Base-by-base conservation (phyloP, 164 flowering plant genomes). In the Annona squamosa region DNA sequence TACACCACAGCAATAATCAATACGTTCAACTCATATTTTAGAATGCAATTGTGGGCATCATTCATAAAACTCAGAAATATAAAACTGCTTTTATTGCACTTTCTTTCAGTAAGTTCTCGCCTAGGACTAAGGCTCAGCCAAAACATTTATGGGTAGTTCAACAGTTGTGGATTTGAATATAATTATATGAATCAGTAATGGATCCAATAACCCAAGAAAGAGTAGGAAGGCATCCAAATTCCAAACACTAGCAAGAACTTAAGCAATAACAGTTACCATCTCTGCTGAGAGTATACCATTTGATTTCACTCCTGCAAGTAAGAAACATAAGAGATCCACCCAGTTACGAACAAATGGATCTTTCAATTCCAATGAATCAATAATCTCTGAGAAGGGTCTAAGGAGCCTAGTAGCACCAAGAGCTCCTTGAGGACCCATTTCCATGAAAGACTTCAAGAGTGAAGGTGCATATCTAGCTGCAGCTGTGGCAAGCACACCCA, bases 401-500 rank as follows among this genome's bases (percentile, higher is more conserved):
- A 95, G 88, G 78, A 95, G 97, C 82, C 91, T 95, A 13, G 93
- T 89, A 48, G 99, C 98, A 79, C 97, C 91, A 72, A 95, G 80
- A 79, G 90, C 97, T 77, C 98, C 97, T 79, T 87, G 84, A 56
- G 96, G 99, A 69, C 98, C 99, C 99, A 95, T 95, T 74, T 90
- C 73, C 9, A 83, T 72, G 78, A 95, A 90, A 6, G 99, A 90
- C 80, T 92, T 87, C 72, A 92, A 76, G 65, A 95, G 92, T 70
- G 93, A 86, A 46, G 97, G 96, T 5, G 93, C 95, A 82, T 95
- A 91, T 87, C 98, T 83, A 77, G 89, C 89, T 18, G 90, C 98
- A 41, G 88, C 90, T 17, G 99, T 95, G 63, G 96, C 91, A 73
- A 95, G 80, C 80, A 90, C 93, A 72, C 99, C 99, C 79, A 78